These are phyloP conservation scores for Akanthomyces uredinophilus DNA, from an alignment of 2,329 filamentous ascomycete genomes.

Conservation along the genomic window DNA sequence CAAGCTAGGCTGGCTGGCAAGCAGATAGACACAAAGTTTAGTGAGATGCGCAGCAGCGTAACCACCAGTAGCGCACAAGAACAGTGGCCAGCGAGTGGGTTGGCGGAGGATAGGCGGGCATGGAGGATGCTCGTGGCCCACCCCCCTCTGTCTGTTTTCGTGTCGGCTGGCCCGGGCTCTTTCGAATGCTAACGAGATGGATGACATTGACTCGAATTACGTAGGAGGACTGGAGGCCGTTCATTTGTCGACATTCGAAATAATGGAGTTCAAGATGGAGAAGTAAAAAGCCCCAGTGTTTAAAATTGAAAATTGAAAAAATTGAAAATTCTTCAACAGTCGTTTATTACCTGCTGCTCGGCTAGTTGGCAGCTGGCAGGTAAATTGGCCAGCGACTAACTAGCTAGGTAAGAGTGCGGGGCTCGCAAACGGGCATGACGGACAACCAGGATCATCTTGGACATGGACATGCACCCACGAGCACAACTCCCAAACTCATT, in stretches of 20 bases:
- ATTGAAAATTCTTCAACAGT: background rate
- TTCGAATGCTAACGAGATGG: background rate
- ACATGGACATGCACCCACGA: background rate
- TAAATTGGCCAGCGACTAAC: background rate
- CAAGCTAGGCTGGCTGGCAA: background rate
- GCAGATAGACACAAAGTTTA: slow-evolving; percentile 11
- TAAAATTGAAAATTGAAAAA: background rate
- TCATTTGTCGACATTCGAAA: background rate
- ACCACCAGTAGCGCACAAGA: background rate
- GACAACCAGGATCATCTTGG: background rate
- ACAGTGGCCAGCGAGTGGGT: background rate
- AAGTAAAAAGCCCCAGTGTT: background rate
- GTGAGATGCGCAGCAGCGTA: slow-evolving; percentile 4
- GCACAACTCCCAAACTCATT: too few relatives aligned
- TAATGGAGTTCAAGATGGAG: slow-evolving; percentile 1
- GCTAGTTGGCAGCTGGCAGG: background rate
- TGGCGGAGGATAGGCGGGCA: background rate
- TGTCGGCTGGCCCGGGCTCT: background rate
- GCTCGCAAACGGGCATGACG: background rate
- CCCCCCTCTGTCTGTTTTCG: background rate
- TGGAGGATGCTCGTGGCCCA: background rate
- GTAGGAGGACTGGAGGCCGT: background rate
- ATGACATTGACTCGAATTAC: background rate
- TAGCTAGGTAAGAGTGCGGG: too few relatives aligned
- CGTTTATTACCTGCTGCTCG: background rate